A percentile compares a stretch with the other conserved stretches of the same genome.
These are phyloP conservation scores for Beta corolliflora DNA, from an alignment of 179 eudicot genomes.

Conservation along the genomic window DNA sequence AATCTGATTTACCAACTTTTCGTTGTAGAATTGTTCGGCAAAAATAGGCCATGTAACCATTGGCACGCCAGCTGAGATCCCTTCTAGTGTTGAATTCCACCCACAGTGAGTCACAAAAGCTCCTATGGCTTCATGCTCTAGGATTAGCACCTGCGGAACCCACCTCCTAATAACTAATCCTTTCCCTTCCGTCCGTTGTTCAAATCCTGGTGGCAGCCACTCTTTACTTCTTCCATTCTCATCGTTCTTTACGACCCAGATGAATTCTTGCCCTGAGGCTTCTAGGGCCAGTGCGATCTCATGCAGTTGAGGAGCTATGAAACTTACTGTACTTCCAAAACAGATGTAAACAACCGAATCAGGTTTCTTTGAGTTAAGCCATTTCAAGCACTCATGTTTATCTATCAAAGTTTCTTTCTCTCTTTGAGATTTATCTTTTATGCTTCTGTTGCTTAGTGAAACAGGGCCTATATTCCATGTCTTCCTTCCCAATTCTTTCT, in stretches of 20 bases:
- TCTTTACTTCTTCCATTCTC: not conserved
- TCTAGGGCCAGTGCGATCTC: conserved; percentile 48
- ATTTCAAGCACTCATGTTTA: conserved; percentile 36
- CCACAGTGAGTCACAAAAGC: conserved; percentile 49
- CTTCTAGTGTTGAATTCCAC: conserved; percentile 46
- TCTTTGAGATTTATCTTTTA: conserved; percentile 21
- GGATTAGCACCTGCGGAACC: conserved; percentile 43
- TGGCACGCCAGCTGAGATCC: conserved; percentile 42
- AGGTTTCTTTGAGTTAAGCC: conserved; percentile 40
- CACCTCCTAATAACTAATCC: conserved; percentile 32
- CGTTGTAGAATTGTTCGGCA: conserved; percentile 15
- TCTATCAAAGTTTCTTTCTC: conserved; percentile 24
- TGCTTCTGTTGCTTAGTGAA: conserved; percentile 34
- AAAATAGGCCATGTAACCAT: conserved; percentile 44
- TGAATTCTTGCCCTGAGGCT: conserved; percentile 24
- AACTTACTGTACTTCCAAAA: conserved; percentile 36
- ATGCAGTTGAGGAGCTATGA: conserved; percentile 26
- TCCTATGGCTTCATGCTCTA: conserved; percentile 43
- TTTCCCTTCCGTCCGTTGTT: conserved; percentile 3
- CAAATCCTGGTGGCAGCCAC: conserved; percentile 9
- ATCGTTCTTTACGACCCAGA: conserved; percentile 34
- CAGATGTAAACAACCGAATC: conserved; percentile 44
- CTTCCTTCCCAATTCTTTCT: conserved; percentile 28
- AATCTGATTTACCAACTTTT: conserved; percentile 2
- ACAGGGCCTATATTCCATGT: conserved; percentile 56